Evolutionary conservation across 768 basidiomycete species (phyloP), one percentile per base, ranked within the genome.

Genomic region (Grammothele lineata): DNA sequence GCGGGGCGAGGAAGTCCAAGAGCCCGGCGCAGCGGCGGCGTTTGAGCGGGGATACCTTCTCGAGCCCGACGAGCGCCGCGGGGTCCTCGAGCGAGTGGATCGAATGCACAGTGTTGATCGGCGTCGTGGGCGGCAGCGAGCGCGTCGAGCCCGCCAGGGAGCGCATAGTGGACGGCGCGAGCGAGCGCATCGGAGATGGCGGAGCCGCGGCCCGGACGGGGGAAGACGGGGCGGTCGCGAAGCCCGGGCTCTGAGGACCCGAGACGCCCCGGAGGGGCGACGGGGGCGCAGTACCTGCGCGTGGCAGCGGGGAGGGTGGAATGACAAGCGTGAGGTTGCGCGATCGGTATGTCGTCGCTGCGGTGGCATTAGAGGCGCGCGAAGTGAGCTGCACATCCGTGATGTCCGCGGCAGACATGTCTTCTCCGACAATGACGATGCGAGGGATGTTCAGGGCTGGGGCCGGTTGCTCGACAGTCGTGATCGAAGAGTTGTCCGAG

Each of bases 1-100:
- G 55, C 2, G 59, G 61, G 14, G 53, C 35, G 10, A 69, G 39
- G 1, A 57, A 47, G 4, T 42, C 41, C 30, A 61, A 41, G 19
- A 55, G 46, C 40, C 34, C 58, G 2, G 34, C 23, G 11, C 45
- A 23, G 10, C 45, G n/a, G 21, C 34, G 45, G 17, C 37, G 18
- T 17, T 17, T 18, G 1, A 8, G n/a, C 34, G 23, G 21, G 22
- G 40, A 11, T 7, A 17, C 12, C 4, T 12, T 15, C 5, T 7
- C 1, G 2, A 47, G 38, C 1, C 17, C 33, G 12, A 24, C 15
- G 14, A 40, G 21, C 6, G 34, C 19, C 11, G 45, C 18, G 2
- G 42, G 42, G 22, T 43, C 42, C 23, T 47, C 32, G 3, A 40
- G 9, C 14, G 50, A 39, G 15, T 22, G 50, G 19, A 25, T 40